Percentiles rank a stretch among this genome's conserved stretches.
Evolutionary conservation across 805 yeast genomes (phyloP).

Genomic region (Zygotorulaspora chibaensis): DNA sequence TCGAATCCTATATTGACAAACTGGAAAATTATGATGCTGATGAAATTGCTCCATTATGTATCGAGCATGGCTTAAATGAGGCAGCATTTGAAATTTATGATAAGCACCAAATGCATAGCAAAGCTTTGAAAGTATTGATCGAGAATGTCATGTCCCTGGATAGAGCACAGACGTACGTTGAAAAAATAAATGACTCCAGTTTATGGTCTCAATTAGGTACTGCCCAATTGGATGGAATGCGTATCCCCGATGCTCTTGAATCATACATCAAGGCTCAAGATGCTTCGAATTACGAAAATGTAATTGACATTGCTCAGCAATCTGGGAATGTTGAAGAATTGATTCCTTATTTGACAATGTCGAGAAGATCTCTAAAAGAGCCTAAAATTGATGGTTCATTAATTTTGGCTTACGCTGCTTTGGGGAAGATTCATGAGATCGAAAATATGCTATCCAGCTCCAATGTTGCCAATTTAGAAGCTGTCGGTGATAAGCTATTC

Average conservation of each 20-base stretch:
- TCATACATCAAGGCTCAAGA: conserved; percentile 91
- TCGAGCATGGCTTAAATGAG: conserved; percentile 82
- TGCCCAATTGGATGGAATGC: conserved; percentile 91
- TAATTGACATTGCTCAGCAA: conserved; percentile 90
- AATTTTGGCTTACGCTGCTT: conserved; percentile 78
- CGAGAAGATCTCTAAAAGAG: conserved; percentile 86
- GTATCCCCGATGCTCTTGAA: conserved; percentile 85
- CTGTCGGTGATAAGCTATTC: conserved; percentile 87
- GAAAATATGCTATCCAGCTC: conserved; percentile 79
- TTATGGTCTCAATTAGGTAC: conserved; percentile 94
- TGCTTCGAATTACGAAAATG: conserved; percentile 83
- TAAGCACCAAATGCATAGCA: conserved; percentile 68
- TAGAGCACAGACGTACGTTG: conserved; percentile 91
- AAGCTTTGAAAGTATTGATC: conserved; percentile 85
- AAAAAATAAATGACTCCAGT: conserved; percentile 77
- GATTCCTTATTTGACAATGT: conserved; percentile 80
- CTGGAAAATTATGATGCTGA: conserved; percentile 87
- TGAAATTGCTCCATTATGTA: conserved; percentile 89
- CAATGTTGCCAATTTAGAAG: conserved; percentile 88
- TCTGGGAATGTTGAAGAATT: conserved; percentile 96
- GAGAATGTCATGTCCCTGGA: conserved; percentile 93
- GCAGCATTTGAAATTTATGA: conserved; percentile 93
- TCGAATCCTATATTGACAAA: conserved; percentile 76
- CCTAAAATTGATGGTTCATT: conserved; percentile 90
- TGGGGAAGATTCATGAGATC: conserved; percentile 71